Conservation (phyloP, 140 eudicot genomes). For the Ambrosia hybrid region DNA sequence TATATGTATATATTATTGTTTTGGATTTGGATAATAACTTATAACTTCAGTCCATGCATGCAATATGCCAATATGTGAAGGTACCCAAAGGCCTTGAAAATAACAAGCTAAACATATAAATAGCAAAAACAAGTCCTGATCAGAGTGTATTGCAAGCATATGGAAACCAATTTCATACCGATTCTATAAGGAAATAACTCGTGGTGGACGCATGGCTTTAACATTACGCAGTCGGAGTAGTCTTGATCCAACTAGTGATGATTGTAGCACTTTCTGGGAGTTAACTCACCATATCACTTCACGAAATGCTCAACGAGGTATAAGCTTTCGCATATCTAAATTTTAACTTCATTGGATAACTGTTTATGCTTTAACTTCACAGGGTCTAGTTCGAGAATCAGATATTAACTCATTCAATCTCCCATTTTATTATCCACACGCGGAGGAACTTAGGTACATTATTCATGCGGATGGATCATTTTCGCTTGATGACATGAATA, state of each 20-base stretch:
- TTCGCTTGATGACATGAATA: neutral
- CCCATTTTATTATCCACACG: neutral
- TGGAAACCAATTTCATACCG: neutral
- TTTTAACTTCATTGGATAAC: too few relatives aligned
- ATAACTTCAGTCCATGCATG: neutral
- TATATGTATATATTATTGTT: too few relatives aligned
- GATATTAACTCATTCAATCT: neutral
- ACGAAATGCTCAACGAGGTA: neutral
- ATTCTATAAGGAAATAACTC: neutral
- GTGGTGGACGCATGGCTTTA: constrained; percentile 1
- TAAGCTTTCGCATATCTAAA: too few relatives aligned
- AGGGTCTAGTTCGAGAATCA: neutral
- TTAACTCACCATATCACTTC: neutral
- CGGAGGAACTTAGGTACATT: neutral
- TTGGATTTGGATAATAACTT: too few relatives aligned
- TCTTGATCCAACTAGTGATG: neutral
- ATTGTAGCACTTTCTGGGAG: neutral
- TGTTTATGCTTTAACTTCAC: too few relatives aligned
- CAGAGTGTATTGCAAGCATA: neutral
- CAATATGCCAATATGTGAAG: neutral
- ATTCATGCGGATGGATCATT: neutral
- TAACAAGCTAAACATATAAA: neutral
- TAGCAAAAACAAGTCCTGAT: neutral
- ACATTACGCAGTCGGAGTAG: neutral
- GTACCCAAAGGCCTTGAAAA: constrained; percentile 1